phyloP scores from a whole-genome alignment of 495 filamentous ascomycete species.

The Podospora didyma region DNA sequence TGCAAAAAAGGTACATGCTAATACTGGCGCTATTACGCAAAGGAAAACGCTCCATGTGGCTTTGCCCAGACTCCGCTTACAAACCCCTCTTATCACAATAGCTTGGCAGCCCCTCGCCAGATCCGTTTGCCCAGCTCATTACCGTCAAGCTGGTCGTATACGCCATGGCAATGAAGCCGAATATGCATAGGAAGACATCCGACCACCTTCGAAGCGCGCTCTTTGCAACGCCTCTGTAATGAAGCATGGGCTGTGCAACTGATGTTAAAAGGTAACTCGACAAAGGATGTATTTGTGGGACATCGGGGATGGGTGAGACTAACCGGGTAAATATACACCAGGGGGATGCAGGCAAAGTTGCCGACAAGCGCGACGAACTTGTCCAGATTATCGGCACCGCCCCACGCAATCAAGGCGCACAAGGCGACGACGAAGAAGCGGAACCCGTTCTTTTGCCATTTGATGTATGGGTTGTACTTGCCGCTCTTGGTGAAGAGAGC shows the following conservation, averaged over 20 bases:
- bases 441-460: slow-evolving; percentile 98
- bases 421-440: slow-evolving; percentile 85
- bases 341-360: slow-evolving; percentile 94
- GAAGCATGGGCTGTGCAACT: slow-evolving; percentile 69
- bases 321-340: slow-evolving; percentile 98
- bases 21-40: no score
- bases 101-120: slow-evolving; percentile 35
- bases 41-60: not conserved
- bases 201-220: slow-evolving; percentile 57
- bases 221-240: slow-evolving; percentile 73
- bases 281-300: not conserved
- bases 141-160: slow-evolving; percentile 87
- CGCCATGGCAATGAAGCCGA: slow-evolving; percentile 79
- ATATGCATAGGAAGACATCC: slow-evolving; percentile 71
- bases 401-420: slow-evolving; percentile 85
- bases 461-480: slow-evolving; percentile 93
- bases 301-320: no score
- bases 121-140: slow-evolving; percentile 65
- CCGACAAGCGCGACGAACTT: slow-evolving; percentile 96
- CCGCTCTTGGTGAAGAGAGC: slow-evolving; percentile 69
- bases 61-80: not conserved
- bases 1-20: no score
- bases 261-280: slow-evolving; percentile 15
- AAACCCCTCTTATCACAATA: slow-evolving; percentile 43
- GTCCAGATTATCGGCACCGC: slow-evolving; percentile 87